Evolutionary conservation across 306 rosid species (phyloP), one percentile per base, ranked within the genome.

Genomic region (Astragalus membranaceus): DNA sequence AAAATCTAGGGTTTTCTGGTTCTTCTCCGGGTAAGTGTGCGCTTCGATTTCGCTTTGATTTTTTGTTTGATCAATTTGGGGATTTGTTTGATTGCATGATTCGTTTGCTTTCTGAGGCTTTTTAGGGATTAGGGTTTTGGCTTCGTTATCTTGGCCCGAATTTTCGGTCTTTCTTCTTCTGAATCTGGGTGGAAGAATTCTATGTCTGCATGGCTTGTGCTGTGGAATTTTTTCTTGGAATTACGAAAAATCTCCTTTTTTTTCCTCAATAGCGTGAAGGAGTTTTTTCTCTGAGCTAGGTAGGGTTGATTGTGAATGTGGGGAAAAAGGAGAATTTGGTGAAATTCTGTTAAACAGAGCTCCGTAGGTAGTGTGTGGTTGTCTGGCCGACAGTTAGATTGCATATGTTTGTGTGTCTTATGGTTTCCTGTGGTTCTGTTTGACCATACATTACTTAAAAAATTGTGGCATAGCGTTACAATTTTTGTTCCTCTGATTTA

Each of bases 1-100:
- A 82, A 80, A 71, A 44, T 76, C 69, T 81, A 82, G 91, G 83
- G 87, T 78, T 75, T 41, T 65, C n/a, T 20, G 47, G 48, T 75
- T 48, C 46, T 58, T 67, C 83, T 23, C 37, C 62, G 42, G 83
- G 81, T 81, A 56, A 76, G 78, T 75, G 53, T 70, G 69, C 50
- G 43, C 44, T 51, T 56, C 65, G 47, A 50, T 53, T 71, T 63
- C 43, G 44, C 33, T 35, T 72, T 29, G 5, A 76, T 16, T 43
- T 61, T 43, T 41, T 29, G 29, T 10, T 42, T 42, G 50, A 41
- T 81, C 65, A 48, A 20, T 64, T 50, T 65, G 32, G 72, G 37
- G 10, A 10, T 48, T 15, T 14, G 13, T 81, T 69, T 56, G 46
- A 53, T 84, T 50, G 55, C 26, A 37, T 43, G 83, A 68, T 69